Evolutionary conservation across 2,329 filamentous ascomycete species (phyloP).

Genomic region (Diaporthe ilicicola): DNA sequence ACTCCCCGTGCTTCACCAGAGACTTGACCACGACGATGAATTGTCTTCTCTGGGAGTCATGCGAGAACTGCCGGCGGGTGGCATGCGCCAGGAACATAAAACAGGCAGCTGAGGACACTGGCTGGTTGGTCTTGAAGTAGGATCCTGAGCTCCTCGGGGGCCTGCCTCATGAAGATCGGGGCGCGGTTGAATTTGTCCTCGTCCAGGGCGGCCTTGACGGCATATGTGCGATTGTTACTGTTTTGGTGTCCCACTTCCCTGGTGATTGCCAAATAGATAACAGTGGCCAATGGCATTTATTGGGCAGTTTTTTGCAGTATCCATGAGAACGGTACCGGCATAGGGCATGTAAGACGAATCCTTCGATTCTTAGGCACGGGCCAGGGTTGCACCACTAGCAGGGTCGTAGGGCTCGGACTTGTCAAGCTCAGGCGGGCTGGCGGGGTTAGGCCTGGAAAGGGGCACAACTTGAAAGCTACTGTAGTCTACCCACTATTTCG

Average conservation of each 20-base stretch:
- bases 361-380: not conserved
- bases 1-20: slow-evolving; percentile 16
- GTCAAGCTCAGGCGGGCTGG: too few species aligned
- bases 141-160: slow-evolving; percentile 18
- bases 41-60: not conserved
- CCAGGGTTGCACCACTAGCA: not conserved
- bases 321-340: not conserved
- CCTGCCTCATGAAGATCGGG: slow-evolving; percentile 24
- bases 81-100: slow-evolving; percentile 24
- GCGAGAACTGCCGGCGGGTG: not conserved
- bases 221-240: not conserved
- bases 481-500: too few species aligned
- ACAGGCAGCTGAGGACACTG: slow-evolving; percentile 19
- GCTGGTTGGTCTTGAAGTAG: slow-evolving; percentile 12
- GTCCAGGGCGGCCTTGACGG: not conserved
- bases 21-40: slow-evolving; percentile 22
- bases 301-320: not conserved
- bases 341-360: not conserved
- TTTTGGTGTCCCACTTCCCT: not conserved
- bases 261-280: not conserved
- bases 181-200: slow-evolving; percentile 9
- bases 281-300: not conserved
- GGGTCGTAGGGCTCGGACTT: not conserved
- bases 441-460: not conserved
- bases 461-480: not conserved